Conservation (phyloP, 2,329 filamentous ascomycete genomes). For the Taxawa tesnikishii region DNA sequence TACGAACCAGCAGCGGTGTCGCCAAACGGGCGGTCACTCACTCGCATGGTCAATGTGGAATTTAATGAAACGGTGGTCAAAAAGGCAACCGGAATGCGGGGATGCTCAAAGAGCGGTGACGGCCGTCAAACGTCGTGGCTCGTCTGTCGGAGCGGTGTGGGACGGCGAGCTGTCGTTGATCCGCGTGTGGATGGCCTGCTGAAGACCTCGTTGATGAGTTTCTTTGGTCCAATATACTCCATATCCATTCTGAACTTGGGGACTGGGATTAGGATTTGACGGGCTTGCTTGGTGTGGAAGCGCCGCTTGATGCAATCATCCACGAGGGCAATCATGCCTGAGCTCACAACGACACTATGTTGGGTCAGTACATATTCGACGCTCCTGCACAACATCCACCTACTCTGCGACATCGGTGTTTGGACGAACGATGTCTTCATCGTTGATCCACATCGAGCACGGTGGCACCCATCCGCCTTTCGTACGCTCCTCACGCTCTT, state of each 20-base stretch:
- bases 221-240: slow-evolving; percentile 50
- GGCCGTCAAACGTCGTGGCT: neutral
- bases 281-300: slow-evolving; percentile 49
- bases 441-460: slow-evolving; percentile 81
- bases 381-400: slow-evolving; percentile 23
- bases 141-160: slow-evolving; percentile 7
- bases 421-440: slow-evolving; percentile 54
- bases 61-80: no score
- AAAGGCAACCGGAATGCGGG: no score
- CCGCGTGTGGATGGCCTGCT: slow-evolving; percentile 28
- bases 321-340: slow-evolving; percentile 77
- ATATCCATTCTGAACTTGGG: slow-evolving; percentile 43
- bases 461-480: slow-evolving; percentile 86
- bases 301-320: slow-evolving; percentile 81
- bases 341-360: slow-evolving; percentile 69
- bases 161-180: slow-evolving; percentile 2
- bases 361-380: slow-evolving; percentile 11
- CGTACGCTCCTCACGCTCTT: slow-evolving; percentile 57
- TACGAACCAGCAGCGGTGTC: neutral
- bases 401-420: slow-evolving; percentile 80
- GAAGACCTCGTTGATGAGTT: slow-evolving; percentile 53
- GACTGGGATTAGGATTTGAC: slow-evolving; percentile 39
- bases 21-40: no score
- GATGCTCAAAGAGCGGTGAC: no score
- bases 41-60: no score